Percentiles rank a stretch among this genome's conserved stretches.
Evolutionary conservation across 805 yeast species (phyloP).

Genomic region (Groenewaldozyma salmanticensis): DNA sequence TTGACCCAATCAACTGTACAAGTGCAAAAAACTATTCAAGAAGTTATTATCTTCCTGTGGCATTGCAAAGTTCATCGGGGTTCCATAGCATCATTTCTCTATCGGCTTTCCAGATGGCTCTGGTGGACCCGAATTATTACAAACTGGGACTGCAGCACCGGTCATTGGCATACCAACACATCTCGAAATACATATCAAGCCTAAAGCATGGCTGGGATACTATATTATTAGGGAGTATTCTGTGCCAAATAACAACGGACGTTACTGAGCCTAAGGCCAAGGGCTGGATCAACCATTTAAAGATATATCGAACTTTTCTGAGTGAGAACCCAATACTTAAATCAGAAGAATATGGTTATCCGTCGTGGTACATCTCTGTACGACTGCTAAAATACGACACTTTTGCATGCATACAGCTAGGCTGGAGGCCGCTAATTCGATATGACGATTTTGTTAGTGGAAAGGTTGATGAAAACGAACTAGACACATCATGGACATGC

Average conservation of each 20-base stretch:
- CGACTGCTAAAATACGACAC: conserved; percentile 4
- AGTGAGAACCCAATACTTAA: conserved; percentile 1
- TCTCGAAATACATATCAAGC: not conserved
- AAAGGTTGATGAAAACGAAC: not conserved
- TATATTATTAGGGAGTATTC: conserved; percentile 3
- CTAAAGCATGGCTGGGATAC: conserved; percentile 1
- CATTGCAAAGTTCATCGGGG: conserved; percentile 1
- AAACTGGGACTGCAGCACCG: conserved; percentile 2
- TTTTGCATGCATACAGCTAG: conserved; percentile 2
- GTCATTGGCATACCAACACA: conserved; percentile 1
- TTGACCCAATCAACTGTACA: conserved; percentile 1
- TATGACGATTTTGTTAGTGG: too few species aligned
- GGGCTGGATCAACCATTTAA: conserved; percentile 4
- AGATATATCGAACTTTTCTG: not conserved
- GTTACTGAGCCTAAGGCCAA: not conserved
- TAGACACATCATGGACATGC: conserved; percentile 3
- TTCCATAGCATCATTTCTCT: conserved; percentile 2
- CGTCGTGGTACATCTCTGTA: conserved; percentile 3
- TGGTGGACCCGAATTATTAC: conserved; percentile 1
- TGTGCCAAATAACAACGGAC: conserved; percentile 5
- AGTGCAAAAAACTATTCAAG: not conserved
- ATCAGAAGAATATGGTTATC: conserved; percentile 1
- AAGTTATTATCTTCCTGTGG: conserved; percentile 3
- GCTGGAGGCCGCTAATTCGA: not conserved
- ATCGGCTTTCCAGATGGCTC: conserved; percentile 3